Evolutionary conservation across 305 asterid genomes (phyloP).

Genomic region (Andrographis paniculata): DNA sequence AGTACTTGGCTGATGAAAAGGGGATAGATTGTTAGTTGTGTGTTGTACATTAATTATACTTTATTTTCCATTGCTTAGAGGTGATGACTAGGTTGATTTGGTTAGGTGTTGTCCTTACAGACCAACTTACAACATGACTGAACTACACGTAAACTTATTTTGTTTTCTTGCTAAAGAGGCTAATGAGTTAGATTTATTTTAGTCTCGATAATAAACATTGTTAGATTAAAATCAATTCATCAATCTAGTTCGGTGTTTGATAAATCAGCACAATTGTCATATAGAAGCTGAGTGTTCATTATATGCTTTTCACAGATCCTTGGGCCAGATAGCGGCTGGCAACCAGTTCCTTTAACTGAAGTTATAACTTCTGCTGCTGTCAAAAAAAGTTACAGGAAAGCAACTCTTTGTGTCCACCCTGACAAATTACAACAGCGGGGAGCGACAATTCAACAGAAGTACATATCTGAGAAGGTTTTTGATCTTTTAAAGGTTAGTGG

Average conservation of each 20-base stretch:
- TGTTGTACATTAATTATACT: no score
- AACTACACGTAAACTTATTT: no score
- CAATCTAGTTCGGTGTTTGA: not conserved
- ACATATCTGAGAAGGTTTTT: constrained; percentile 85
- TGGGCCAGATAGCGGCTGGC: constrained; percentile 95
- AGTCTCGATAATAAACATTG: not conserved
- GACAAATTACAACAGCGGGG: constrained; percentile 97
- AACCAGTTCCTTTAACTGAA: constrained; percentile 79
- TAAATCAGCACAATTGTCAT: not conserved
- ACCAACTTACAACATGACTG: no score
- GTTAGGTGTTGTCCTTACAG: no score
- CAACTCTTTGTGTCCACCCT: constrained; percentile 90
- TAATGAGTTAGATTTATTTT: no score
- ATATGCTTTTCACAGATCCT: constrained; percentile 55
- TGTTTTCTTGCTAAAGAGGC: no score
- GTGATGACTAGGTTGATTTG: no score
- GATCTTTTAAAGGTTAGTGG: constrained; percentile 80
- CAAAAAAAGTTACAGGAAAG: constrained; percentile 83
- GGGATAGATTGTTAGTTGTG: no score
- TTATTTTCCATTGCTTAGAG: no score
- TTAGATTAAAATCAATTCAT: not conserved
- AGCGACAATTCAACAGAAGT: constrained; percentile 86
- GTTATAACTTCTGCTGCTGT: constrained; percentile 78
- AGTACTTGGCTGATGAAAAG: no score
- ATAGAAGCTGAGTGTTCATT: not conserved